Conservation (phyloP, 345 rosid genomes). For the Geranium brycei region DNA sequence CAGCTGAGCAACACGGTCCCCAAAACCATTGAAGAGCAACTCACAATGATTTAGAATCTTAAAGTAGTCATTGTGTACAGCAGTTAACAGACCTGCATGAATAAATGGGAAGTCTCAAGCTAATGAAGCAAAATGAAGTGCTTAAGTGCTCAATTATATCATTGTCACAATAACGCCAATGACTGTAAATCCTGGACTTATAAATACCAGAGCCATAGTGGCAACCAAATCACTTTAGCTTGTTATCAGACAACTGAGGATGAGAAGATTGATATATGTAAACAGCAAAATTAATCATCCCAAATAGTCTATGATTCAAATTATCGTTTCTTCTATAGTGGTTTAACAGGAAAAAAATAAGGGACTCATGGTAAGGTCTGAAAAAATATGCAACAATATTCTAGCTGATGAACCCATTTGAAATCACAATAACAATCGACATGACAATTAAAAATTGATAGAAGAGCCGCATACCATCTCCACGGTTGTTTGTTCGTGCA, state of each 20-base stretch:
- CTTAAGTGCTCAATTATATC: background rate
- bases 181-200: background rate
- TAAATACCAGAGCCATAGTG: background rate
- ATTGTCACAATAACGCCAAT: background rate
- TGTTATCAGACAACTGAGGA: too few species aligned
- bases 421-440: background rate
- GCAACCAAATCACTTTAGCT: too few species aligned
- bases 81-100: constrained; percentile 64
- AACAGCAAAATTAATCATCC: background rate
- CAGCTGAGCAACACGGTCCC: constrained; percentile 94
- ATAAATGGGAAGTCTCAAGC: background rate
- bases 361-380: too few species aligned
- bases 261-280: background rate
- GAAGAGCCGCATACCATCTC: constrained; percentile 47
- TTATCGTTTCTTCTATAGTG: too few species aligned
- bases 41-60: constrained; percentile 49
- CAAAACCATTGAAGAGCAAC: constrained; percentile 71
- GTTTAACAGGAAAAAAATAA: too few species aligned
- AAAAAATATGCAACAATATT: too few species aligned
- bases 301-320: too few species aligned
- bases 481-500: constrained; percentile 85
- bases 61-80: constrained; percentile 55
- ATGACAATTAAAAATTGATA: background rate
- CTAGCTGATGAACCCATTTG: background rate
- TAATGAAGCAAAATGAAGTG: background rate